These are phyloP conservation scores for Dendrobium officinale DNA, from an alignment of 106 monocot genomes.

Conservation along the genomic window DNA sequence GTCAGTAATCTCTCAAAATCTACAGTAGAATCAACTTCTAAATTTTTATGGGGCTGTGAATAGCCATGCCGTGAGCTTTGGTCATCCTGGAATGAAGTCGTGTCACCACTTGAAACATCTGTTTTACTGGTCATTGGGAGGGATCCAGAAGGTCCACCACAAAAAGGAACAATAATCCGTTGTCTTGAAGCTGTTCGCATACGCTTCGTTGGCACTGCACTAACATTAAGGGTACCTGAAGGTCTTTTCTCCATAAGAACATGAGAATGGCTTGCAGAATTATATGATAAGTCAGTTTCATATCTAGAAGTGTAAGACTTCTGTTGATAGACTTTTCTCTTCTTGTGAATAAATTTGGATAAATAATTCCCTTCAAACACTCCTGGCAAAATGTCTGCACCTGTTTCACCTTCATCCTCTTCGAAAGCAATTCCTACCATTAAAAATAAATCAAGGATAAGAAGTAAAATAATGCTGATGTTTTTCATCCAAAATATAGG, in stretches of 20 bases:
- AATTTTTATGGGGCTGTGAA: conserved; percentile 47
- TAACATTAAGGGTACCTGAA: conserved; percentile 34
- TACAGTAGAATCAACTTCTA: conserved; percentile 73
- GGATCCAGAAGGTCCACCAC: conserved; percentile 23
- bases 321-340: conserved; percentile 41
- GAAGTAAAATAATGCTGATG: not conserved
- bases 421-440: conserved; percentile 46
- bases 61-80: conserved; percentile 60
- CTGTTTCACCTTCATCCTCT: conserved; percentile 82
- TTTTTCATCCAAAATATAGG: not conserved
- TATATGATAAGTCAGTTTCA: conserved; percentile 46
- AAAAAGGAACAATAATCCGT: conserved; percentile 57
- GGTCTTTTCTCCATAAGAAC: conserved; percentile 47
- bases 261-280: conserved; percentile 28
- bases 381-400: conserved; percentile 31
- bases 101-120: conserved; percentile 94
- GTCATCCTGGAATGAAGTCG: conserved; percentile 80
- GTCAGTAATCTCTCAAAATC: conserved; percentile 62
- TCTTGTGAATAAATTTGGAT: conserved; percentile 50
- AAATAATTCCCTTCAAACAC: conserved; percentile 33
- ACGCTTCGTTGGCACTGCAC: conserved; percentile 76
- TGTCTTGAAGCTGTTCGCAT: conserved; percentile 67
- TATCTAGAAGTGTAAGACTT: conserved; percentile 33
- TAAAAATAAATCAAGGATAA: conserved; percentile 10
- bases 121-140: conserved; percentile 65